These are phyloP conservation scores for Fraxinus angustifolia DNA, from an alignment of 305 asterid species.

Conservation along the genomic window DNA sequence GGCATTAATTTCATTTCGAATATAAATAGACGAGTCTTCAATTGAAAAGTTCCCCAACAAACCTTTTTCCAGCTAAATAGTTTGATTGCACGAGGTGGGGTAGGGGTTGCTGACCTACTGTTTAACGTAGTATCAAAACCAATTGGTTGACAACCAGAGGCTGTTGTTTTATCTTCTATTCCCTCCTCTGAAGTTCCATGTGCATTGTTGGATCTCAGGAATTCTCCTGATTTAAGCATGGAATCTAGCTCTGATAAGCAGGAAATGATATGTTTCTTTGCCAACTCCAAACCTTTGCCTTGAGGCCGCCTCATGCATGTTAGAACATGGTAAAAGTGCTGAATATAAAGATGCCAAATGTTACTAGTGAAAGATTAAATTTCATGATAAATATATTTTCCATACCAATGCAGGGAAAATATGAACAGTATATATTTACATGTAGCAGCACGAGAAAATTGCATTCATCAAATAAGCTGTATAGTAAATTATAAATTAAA, in stretches of 20 bases:
- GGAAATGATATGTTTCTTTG: constrained; percentile 75
- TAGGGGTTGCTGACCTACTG: constrained; percentile 93
- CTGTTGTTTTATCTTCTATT: constrained; percentile 64
- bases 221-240: constrained; percentile 67
- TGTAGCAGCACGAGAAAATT: constrained; percentile 7
- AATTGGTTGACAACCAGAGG: constrained; percentile 83
- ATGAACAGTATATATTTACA: constrained; percentile 1
- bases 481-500: background rate
- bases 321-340: constrained; percentile 85
- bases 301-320: constrained; percentile 85
- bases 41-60: constrained; percentile 21
- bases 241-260: constrained; percentile 79
- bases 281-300: constrained; percentile 94
- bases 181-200: constrained; percentile 31
- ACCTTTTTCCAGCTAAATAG: constrained; percentile 91
- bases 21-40: constrained; percentile 12
- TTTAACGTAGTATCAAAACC: constrained; percentile 92
- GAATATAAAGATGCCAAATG: constrained; percentile 30
- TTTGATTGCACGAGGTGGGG: constrained; percentile 90
- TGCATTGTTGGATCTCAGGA: constrained; percentile 47
- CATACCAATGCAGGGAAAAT: background rate
- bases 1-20: constrained; percentile 8
- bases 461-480: background rate
- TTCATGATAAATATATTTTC: constrained; percentile 2
- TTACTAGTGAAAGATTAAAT: constrained; percentile 23